Conservation (phyloP, 2,329 filamentous ascomycete genomes). For the Calonectria montana region DNA sequence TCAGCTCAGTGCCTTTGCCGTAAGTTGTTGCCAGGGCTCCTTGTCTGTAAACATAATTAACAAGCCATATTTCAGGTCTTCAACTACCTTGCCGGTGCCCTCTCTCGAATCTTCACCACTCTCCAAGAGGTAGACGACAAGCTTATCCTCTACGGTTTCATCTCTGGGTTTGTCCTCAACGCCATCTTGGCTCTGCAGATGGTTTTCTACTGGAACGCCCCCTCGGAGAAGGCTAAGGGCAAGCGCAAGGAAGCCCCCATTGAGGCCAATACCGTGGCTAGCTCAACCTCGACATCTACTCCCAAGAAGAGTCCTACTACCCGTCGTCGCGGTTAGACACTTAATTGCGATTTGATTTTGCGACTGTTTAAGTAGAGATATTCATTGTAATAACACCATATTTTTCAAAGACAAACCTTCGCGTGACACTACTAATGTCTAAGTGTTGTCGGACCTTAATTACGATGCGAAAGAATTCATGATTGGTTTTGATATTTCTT, state of each 20-base stretch:
- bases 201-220: constrained; percentile 94
- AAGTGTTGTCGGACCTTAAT: too few relatives aligned
- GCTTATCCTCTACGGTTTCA: constrained; percentile 93
- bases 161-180: constrained; percentile 93
- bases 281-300: constrained; percentile 41
- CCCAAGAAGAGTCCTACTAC: constrained; percentile 58
- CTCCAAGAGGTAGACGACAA: constrained; percentile 97
- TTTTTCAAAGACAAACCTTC: constrained; percentile 19
- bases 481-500: not conserved
- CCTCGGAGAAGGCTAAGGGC: constrained; percentile 58
- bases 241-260: constrained; percentile 53
- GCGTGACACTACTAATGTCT: not conserved
- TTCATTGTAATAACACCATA: constrained; percentile 25
- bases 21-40: constrained; percentile 60
- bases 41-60: constrained; percentile 12
- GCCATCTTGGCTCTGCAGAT: constrained; percentile 88
- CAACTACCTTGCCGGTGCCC: constrained; percentile 94
- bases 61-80: constrained; percentile 75
- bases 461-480: not conserved
- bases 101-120: constrained; percentile 97
- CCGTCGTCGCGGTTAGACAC: constrained; percentile 54
- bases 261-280: constrained; percentile 44
- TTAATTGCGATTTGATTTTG: constrained; percentile 28
- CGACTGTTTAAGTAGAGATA: constrained; percentile 31
- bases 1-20: constrained; percentile 95